Base-by-base conservation (phyloP, 768 basidiomycete species). In the Suillus brevipes region DNA sequence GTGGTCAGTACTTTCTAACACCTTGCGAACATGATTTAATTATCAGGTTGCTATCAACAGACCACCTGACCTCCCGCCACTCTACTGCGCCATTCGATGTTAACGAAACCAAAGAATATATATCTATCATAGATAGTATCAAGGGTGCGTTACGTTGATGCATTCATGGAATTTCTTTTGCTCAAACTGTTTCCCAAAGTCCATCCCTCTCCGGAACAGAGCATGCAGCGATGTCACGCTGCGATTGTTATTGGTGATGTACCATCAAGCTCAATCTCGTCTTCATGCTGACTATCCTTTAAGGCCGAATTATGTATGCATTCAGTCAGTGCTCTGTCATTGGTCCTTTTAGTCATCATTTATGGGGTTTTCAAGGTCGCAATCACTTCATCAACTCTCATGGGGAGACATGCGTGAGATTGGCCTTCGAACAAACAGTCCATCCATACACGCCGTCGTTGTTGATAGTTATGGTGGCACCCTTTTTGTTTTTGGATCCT, bases 401-500 rank as follows among this genome's bases (percentile, higher is more conserved):
- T 20, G 84, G 83, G 6, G 79, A 83, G 66, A 73, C 76, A 1
- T 77, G 78, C 40, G 81, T 82, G 8, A 82, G 84, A 23, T 74
- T 85, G 0, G 68, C 76, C 45, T 71, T 74, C 5, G 66, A 75
- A 38, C 75, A 78, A 65, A 75, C 78, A 0, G 62, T 82, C 14
- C 70, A 78, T 63, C 69, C 62, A 38, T 65, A 73, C 20, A 64
- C 65, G 3, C 70, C 68, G 10, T 83, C 86, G 1, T 69, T 64
- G 47, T 68, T 80, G 31, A 80, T 87, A 69, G 72, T 62, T 9
- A 53, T 73, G 0, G 53, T 82, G 2, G 81, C 82, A 0, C 79
- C 79, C 0, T 18, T 85, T 5, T 72, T 87, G 5, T 88, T 88
- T 73, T 81, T 76, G 52, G 77, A 80, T 5, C 87, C 88, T 0